phyloP scores from a whole-genome alignment of 2,329 filamentous ascomycete genomes.

The Aspergillus fumigatiaffinis region DNA sequence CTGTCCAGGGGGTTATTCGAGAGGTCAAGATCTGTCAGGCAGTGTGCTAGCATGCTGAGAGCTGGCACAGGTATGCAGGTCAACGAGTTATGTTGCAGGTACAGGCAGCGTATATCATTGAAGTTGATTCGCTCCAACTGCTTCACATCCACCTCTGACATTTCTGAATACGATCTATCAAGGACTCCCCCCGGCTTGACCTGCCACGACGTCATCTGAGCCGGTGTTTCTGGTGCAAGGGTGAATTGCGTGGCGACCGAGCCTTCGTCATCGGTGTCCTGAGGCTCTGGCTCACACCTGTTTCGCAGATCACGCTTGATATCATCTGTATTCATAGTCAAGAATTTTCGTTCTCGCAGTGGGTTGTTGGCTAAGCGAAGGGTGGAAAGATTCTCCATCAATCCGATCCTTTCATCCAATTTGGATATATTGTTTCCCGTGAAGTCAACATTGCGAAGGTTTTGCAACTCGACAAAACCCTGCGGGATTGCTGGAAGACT shows the following conservation, averaged over 20 bases:
- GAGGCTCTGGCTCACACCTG: constrained; percentile 54
- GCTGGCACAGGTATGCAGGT: constrained; percentile 62
- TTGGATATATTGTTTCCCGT: constrained; percentile 77
- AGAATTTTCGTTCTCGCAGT: constrained; percentile 79
- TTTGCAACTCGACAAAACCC: constrained; percentile 65
- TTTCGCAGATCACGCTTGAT: constrained; percentile 69
- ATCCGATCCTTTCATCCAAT: constrained; percentile 70
- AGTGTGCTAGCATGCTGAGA: constrained; percentile 66
- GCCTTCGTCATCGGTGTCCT: constrained; percentile 36
- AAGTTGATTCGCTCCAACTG: constrained; percentile 43
- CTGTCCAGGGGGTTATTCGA: constrained; percentile 69
- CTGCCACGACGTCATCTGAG: constrained; percentile 30
- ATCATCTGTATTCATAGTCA: constrained; percentile 74
- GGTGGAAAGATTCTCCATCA: constrained; percentile 72
- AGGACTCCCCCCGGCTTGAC: constrained; percentile 49
- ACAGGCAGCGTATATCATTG: constrained; percentile 54
- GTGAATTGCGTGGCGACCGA: constrained; percentile 41
- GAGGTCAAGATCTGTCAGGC: constrained; percentile 67
- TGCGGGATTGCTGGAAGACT: constrained; percentile 69
- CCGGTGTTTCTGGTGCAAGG: constrained; percentile 43
- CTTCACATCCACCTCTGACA: constrained; percentile 52
- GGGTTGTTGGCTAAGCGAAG: constrained; percentile 86
- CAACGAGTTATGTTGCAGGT: constrained; percentile 75
- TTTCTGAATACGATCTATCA: constrained; percentile 65
- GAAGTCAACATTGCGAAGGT: constrained; percentile 74